Evolutionary conservation across 495 filamentous ascomycete genomes (phyloP).

Genomic region (Hypoxylon intermedium): DNA sequence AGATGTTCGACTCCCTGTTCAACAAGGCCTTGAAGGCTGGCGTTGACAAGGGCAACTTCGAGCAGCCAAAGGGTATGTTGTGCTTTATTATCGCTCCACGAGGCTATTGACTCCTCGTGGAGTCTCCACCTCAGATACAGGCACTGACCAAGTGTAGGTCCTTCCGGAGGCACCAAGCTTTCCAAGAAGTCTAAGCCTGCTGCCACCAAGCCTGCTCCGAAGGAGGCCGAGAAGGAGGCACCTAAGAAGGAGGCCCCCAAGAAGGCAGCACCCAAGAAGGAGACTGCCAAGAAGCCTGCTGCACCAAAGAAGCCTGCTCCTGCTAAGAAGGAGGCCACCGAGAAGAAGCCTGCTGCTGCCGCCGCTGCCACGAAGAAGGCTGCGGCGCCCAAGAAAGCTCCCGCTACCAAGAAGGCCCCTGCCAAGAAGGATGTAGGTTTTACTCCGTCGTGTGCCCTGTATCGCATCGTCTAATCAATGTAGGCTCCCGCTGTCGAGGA

Average conservation of each 20-base stretch:
- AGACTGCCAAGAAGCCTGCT: conserved; percentile 52
- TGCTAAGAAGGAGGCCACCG: conserved; percentile 55
- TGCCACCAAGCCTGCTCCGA: conserved; percentile 54
- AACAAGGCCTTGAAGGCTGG: conserved; percentile 90
- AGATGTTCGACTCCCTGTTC: conserved; percentile 87
- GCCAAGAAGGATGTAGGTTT: conserved; percentile 54
- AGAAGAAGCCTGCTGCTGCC: conserved; percentile 56
- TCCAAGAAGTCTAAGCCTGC: conserved; percentile 75
- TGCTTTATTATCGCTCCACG: background rate
- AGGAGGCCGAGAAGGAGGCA: conserved; percentile 52
- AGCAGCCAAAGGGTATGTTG: conserved; percentile 89
- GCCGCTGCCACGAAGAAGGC: too few species aligned
- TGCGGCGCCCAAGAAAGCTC: too few species aligned
- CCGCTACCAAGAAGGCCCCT: conserved; percentile 48
- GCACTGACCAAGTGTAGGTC: conserved; percentile 60
- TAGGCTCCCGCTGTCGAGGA: conserved; percentile 70
- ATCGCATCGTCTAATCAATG: conserved; percentile 15
- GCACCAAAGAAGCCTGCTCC: conserved; percentile 52
- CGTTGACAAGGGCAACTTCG: conserved; percentile 88
- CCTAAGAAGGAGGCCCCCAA: conserved; percentile 57
- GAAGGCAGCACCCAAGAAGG: conserved; percentile 45
- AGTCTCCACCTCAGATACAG: background rate
- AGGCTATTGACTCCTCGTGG: conserved; percentile 1
- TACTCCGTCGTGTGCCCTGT: background rate
- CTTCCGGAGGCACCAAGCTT: conserved; percentile 95